Conservation (phyloP, 2,329 filamentous ascomycete species). For the Dothidotthia symphoricarpi region DNA sequence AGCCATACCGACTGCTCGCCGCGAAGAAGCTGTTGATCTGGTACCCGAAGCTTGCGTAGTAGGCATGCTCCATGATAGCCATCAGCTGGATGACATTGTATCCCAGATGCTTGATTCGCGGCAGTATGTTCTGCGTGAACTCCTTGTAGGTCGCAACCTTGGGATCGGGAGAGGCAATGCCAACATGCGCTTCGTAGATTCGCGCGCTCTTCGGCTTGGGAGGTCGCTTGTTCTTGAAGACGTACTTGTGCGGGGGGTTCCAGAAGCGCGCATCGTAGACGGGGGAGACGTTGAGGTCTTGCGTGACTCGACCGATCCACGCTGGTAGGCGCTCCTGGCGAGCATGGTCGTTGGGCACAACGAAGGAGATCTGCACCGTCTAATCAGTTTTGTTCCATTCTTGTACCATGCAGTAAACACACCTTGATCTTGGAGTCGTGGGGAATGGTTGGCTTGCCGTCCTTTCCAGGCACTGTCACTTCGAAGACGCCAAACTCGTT, state of each 20-base stretch:
- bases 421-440: conserved; percentile 98
- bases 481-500: conserved; percentile 85
- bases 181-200: conserved; percentile 98
- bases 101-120: conserved; percentile 82
- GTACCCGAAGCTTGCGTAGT: conserved; percentile 98
- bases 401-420: conserved; percentile 15
- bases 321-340: conserved; percentile 84
- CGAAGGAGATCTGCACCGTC: conserved; percentile 69
- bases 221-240: conserved; percentile 79
- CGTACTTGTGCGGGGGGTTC: conserved; percentile 86
- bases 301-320: conserved; percentile 97
- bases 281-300: conserved; percentile 84
- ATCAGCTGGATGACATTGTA: conserved; percentile 99
- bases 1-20: conserved; percentile 90
- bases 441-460: conserved; percentile 75
- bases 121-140: conserved; percentile 89
- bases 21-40: conserved; percentile 99
- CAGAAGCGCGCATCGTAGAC: conserved; percentile 95
- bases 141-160: conserved; percentile 94
- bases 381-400: background rate
- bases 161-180: conserved; percentile 88
- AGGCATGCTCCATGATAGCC: conserved; percentile 99
- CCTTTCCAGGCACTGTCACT: conserved; percentile 68
- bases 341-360: conserved; percentile 70
- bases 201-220: conserved; percentile 82